Percentiles rank a stretch among this genome's conserved stretches.
Evolutionary conservation across 106 monocot genomes (phyloP).

Genomic region (Iris macrosiphon): DNA sequence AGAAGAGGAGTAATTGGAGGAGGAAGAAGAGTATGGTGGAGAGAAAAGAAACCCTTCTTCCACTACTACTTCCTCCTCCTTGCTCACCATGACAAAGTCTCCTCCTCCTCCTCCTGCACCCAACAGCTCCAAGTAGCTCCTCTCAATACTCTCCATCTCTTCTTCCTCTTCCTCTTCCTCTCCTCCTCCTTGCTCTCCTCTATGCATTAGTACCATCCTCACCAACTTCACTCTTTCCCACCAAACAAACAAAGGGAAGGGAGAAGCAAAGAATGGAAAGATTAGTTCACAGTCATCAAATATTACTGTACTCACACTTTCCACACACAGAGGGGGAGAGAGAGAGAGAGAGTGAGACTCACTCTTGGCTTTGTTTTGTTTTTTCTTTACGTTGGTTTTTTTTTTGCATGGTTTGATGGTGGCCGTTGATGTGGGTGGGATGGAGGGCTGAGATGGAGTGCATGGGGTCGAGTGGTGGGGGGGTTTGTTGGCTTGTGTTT

Average conservation of each 20-base stretch:
- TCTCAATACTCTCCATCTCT: not conserved
- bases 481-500: not conserved
- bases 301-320: too few relatives aligned
- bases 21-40: not conserved
- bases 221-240: too few relatives aligned
- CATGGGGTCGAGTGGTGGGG: too few relatives aligned
- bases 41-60: not conserved
- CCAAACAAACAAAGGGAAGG: too few relatives aligned
- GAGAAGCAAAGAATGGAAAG: too few relatives aligned
- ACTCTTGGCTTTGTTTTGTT: too few relatives aligned
- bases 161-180: not conserved
- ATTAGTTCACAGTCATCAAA: too few relatives aligned
- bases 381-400: too few relatives aligned
- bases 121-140: conserved; percentile 4
- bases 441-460: not conserved
- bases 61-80: too few relatives aligned
- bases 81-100: not conserved
- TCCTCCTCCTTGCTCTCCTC: conserved; percentile 1
- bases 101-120: not conserved
- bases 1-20: not conserved
- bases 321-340: not conserved
- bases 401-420: too few relatives aligned
- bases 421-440: too few relatives aligned
- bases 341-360: not conserved
- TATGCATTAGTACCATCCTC: not conserved